Base-by-base conservation (phyloP, 768 basidiomycete genomes). In the Xerocomellus dryophilus region DNA sequence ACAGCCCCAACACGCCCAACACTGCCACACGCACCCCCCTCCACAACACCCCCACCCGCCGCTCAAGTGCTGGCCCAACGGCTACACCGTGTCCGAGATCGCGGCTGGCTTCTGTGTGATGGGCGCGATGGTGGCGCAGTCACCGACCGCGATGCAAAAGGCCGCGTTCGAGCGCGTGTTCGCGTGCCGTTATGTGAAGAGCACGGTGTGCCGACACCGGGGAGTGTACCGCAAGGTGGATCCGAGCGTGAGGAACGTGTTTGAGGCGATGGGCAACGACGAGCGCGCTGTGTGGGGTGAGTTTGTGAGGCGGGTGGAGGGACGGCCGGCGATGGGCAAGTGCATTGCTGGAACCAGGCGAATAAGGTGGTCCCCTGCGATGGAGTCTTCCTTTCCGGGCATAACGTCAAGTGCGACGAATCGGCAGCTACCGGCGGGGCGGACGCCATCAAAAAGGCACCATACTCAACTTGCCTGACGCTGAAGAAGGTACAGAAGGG, bases 341-440 rank as follows among this genome's bases (percentile, higher is more conserved):
- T 53, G 89, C 90, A 17, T 75, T 91, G 17, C 70, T 98, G 36
- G 95, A 98, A 75, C 93, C 97, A 1, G 97, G 97, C 51, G 96
- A 99, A n/a, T n/a, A n/a, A n/a, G 69, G 86, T 99, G 53, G 68
- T 98, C 14, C 96, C 97, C 44, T 96, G 93, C 71, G 97, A 99
- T 66, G 97, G 97, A 50, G 78, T 99, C 64, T 97, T 96, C 74
- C 73, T 99, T 27, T 76, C 82, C 7, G 96, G 97, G 20, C 92
- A 98, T 72, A 93, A 93, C 59, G 88, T 98, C 61, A 87, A 83
- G 66, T 98, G 95, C 68, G 97, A 99, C 64, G 96, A 98, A 70
- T 93, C 91, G 21, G 90, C 92, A 20, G 93, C 94, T 42, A 98
- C 97, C 0, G 96, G 96, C 60, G 97, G 98, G 74, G 90, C 90